Evolutionary conservation across 495 filamentous ascomycete genomes (phyloP).

Genomic region (Penicillium cinerascens): DNA sequence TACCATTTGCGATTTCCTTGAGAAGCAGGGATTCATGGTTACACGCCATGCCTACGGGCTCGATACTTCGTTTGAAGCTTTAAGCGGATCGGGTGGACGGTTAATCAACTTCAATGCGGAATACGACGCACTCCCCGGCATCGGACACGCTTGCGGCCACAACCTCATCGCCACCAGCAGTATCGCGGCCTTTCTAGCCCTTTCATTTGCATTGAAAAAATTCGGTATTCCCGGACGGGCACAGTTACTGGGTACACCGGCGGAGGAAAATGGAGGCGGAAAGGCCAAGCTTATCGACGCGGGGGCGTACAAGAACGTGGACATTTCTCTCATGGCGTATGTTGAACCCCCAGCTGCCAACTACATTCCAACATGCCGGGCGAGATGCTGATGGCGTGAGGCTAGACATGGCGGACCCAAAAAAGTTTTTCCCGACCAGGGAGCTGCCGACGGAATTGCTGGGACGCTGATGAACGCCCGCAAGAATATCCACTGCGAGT

Average conservation of each 20-base stretch:
- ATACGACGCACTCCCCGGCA: conserved; percentile 54
- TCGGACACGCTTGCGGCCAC: conserved; percentile 68
- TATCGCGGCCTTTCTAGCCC: conserved; percentile 56
- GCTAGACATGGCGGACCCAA: conserved; percentile 30
- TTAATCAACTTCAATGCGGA: conserved; percentile 46
- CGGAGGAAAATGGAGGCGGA: conserved; percentile 67
- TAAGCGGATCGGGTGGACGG: conserved; percentile 38
- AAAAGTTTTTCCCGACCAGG: conserved; percentile 27
- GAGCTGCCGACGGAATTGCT: conserved; percentile 25
- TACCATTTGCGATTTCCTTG: conserved; percentile 53
- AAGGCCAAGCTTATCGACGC: conserved; percentile 62
- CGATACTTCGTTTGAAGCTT: conserved; percentile 37
- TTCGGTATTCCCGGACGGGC: conserved; percentile 53
- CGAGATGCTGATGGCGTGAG: not conserved
- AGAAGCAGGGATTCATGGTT: conserved; percentile 52
- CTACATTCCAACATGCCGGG: not conserved
- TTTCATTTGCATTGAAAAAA: conserved; percentile 45
- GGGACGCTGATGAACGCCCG: conserved; percentile 39
- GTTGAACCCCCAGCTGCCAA: not conserved
- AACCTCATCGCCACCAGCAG: conserved; percentile 66
- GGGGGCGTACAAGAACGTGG: conserved; percentile 62
- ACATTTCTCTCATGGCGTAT: conserved; percentile 63
- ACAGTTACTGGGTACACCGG: conserved; percentile 65
- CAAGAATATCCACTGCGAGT: conserved; percentile 35
- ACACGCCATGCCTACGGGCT: conserved; percentile 49